Base-by-base conservation (phyloP, 2,329 filamentous ascomycete species). In the Dothistroma septosporum region DNA sequence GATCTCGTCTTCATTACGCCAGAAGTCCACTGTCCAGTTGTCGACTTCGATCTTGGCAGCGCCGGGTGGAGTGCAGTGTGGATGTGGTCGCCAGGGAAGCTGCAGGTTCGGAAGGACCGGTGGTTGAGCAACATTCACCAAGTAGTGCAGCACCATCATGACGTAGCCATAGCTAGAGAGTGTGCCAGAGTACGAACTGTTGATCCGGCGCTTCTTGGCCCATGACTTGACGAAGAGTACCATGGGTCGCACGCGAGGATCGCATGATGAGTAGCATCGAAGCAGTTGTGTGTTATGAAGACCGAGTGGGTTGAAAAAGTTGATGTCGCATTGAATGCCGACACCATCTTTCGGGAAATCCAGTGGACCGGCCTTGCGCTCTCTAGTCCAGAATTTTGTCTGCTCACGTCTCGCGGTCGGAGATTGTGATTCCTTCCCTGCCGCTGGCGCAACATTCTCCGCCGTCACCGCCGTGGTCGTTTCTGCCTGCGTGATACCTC, bases 91-190 rank as follows among this genome's bases (percentile, higher is more conserved):
- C 76, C 78, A 67, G 82, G 78, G 58, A 22, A 81, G 76, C 71
- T 95, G 91, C 1, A 97, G 81, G 70, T 97, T 96, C 0, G 90
- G 91, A 60, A 91, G 86, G 19, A 97, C 89, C 57, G 91, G 91
- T 0, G 92, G 92, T 53, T 85, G 80, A 0, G 84, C 89, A 56
- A 96, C 75, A 68, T 96, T 96, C 70, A 94, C 86, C 31, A 96
- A 83, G 71, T 93, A 96, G 75, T 97, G 92, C 16, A 96, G 79
- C 4, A 95, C 87, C 92, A 97, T 96, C 44, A 96, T 78, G 5
- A 94, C 91, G 75, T 93, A 97, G 54, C 92, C 92, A 70, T 96
- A 96, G 66, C 90, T 93, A 56, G 89, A 92, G 19, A 97, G 79
- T 0, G 91, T 95, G 47, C 92, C 92, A 41, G 87, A 87, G 72